phyloP scores from a whole-genome alignment of 768 basidiomycete genomes.

The Dacryopinax primogenitus region DNA sequence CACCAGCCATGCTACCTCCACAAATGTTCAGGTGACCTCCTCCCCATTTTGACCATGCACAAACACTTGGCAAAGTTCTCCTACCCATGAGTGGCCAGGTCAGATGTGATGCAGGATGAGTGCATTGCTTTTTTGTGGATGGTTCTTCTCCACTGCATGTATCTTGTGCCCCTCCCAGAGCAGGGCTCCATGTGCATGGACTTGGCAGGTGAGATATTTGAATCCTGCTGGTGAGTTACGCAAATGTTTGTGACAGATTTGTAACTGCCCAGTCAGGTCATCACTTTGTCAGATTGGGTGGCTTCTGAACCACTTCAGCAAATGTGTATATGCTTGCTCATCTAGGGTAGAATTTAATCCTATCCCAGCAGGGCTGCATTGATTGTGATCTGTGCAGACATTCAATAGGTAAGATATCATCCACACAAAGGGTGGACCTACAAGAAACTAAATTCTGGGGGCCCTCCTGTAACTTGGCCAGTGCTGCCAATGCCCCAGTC shows the following conservation, averaged over 20 bases:
- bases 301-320: neutral
- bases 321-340: neutral
- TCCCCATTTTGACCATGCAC: neutral
- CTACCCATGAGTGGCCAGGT: neutral
- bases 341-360: neutral
- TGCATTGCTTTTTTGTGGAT: neutral
- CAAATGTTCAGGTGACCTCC: neutral
- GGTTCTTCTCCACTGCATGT: neutral
- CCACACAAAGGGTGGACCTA: neutral
- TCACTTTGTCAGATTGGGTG: neutral
- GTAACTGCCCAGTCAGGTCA: neutral
- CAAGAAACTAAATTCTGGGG: neutral
- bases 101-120: neutral
- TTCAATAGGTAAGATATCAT: neutral
- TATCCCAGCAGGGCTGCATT: neutral
- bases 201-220: neutral
- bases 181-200: neutral
- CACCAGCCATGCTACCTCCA: neutral
- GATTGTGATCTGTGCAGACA: neutral
- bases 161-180: neutral
- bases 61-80: neutral
- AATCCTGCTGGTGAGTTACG: neutral
- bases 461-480: neutral
- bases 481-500: neutral
- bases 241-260: neutral